Evolutionary conservation across 2,329 filamentous ascomycete species (phyloP), one percentile per base, ranked within the genome.

Genomic region (Pseudogymnoascus sp.): DNA sequence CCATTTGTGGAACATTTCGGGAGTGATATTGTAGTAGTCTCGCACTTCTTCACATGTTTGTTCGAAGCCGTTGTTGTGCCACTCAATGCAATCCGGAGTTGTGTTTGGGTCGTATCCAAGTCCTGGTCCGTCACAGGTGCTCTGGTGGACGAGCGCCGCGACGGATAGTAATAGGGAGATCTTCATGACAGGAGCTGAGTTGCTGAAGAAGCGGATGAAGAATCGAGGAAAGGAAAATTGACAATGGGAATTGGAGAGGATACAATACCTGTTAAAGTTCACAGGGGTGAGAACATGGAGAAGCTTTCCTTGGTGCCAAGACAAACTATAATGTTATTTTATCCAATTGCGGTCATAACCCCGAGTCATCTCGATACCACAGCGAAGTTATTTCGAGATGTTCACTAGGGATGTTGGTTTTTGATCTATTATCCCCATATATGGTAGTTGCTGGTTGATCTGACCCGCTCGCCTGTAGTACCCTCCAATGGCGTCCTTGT

Each of bases 1-100:
- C 59, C 59, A 60, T 40, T 60, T 60, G 59, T 40, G 34, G 37
- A 60, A 40, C 16, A 40, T 10, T 34, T 60, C 59, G 2, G 59
- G 59, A 12, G 34, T 38, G 18, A 60, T 40, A n/a, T 4, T 12
- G 7, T 7, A 60, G 18, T 8, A n/a, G 3, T 25, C 18, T 18
- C 2, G 59, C 5, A 60, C 21, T n/a, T 5, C 18, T 18, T 60
- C 59, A 28, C 59, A 60, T 25, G 59, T 25, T n/a, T 60, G 2
- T 28, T 38, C 10, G n/a, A 2, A 10, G 21, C 3, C 23, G 59
- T 40, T 60, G 59, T 60, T 18, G 59, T 14, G 4, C 34, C 18
- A 60, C 5, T n/a, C 12, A 10, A 60, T 4, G 37, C 59, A 60
- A 12, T 60, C 59, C 18, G 4, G 4, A 4, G 18, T 5, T n/a